Evolutionary conservation across 768 basidiomycete genomes (phyloP).

Genomic region (Tulasnella sp.): DNA sequence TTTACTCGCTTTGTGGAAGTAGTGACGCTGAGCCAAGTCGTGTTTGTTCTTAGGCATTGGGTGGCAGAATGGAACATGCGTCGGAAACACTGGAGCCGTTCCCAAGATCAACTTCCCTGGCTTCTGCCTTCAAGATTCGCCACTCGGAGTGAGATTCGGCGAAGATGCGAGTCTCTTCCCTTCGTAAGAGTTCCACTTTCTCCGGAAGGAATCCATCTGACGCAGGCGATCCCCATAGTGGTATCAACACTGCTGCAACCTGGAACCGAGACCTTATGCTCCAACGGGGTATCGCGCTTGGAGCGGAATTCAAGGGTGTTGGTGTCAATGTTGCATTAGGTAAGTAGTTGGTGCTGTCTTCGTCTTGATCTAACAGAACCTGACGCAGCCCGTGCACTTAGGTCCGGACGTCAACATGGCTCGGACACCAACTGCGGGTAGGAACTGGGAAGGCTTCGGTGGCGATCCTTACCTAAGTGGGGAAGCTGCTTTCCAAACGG

Average conservation of each 20-base stretch:
- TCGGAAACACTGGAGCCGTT: conserved; percentile 5
- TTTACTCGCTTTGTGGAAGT: background rate
- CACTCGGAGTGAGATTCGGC: conserved; percentile 17
- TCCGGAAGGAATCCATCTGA: too few relatives aligned
- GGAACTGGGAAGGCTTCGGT: conserved; percentile 21
- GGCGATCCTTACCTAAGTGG: conserved; percentile 21
- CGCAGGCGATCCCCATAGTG: too few relatives aligned
- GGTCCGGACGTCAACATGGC: conserved; percentile 21
- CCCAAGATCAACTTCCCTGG: conserved; percentile 9
- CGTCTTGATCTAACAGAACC: background rate
- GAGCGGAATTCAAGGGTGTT: conserved; percentile 47
- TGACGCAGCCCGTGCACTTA: background rate
- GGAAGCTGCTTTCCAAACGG: conserved; percentile 20
- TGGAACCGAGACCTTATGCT: conserved; percentile 47
- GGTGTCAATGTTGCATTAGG: conserved; percentile 36
- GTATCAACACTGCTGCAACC: conserved; percentile 40
- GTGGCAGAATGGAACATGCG: background rate
- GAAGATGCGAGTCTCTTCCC: conserved; percentile 12
- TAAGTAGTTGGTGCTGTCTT: background rate
- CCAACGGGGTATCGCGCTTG: conserved; percentile 44
- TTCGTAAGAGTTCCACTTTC: too few relatives aligned
- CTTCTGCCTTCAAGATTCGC: conserved; percentile 14
- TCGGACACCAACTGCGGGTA: conserved; percentile 20
- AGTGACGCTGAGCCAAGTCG: background rate
- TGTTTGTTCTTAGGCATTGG: background rate